These are phyloP conservation scores for Alternaria sp. DNA, from an alignment of 2,329 filamentous ascomycete genomes.

Conservation along the genomic window DNA sequence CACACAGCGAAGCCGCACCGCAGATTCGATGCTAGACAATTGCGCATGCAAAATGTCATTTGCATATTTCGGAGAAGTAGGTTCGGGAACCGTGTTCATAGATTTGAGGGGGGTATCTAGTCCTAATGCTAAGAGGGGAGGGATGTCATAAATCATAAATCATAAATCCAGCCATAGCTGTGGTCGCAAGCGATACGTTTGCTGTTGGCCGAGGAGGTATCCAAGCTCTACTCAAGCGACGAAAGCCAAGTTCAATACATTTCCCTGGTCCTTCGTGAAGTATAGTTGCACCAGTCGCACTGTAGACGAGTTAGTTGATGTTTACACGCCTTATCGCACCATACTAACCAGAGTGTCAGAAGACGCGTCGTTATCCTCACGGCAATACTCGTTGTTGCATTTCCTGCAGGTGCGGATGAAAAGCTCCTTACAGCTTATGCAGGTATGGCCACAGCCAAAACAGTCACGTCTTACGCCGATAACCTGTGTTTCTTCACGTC, in stretches of 20 bases:
- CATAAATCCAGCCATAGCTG: background rate
- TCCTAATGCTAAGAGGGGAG: slow-evolving; percentile 14
- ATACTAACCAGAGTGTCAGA: slow-evolving; percentile 62
- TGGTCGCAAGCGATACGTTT: background rate
- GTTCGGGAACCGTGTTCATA: background rate
- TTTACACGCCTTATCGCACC: too few relatives aligned
- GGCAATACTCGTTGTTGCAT: slow-evolving; percentile 82
- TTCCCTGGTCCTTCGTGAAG: slow-evolving; percentile 41
- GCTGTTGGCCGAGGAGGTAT: background rate
- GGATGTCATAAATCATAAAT: slow-evolving; percentile 14
- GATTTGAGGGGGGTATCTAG: slow-evolving; percentile 26
- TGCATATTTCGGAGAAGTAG: background rate
- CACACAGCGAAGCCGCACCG: background rate
- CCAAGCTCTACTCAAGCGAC: background rate
- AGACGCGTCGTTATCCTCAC: slow-evolving; percentile 82
- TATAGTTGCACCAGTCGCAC: slow-evolving; percentile 51
- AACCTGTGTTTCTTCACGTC: slow-evolving; percentile 37
- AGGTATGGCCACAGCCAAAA: slow-evolving; percentile 86
- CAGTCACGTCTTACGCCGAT: slow-evolving; percentile 71
- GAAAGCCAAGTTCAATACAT: slow-evolving; percentile 34
- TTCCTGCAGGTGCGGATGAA: slow-evolving; percentile 74
- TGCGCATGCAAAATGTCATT: too few relatives aligned
- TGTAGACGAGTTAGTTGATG: slow-evolving; percentile 19
- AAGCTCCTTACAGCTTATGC: slow-evolving; percentile 73
- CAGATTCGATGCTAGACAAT: too few relatives aligned